Percentiles rank a stretch among this genome's conserved stretches.
phyloP scores from a whole-genome alignment of 805 yeast species.

The Kurtzmaniella fragi region DNA sequence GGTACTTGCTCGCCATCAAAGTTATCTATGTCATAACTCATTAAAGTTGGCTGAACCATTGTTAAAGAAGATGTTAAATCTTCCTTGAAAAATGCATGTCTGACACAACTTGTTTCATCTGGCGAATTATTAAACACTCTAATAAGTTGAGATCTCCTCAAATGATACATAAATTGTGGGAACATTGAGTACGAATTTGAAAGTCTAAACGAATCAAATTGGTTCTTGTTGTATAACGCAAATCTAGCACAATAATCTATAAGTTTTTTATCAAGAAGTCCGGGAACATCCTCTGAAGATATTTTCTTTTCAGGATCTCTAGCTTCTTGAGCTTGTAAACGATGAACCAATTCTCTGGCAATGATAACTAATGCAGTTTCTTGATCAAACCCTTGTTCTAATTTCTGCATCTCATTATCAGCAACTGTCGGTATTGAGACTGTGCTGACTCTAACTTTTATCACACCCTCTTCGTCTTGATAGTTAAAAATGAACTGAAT shows the following conservation, averaged over 20 bases:
- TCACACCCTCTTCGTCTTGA: constrained; percentile 46
- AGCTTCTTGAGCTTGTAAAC: constrained; percentile 21
- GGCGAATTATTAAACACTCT: constrained; percentile 68
- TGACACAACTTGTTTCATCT: constrained; percentile 62
- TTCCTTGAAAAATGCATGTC: constrained; percentile 59
- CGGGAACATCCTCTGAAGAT: constrained; percentile 33
- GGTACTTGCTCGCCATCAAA: constrained; percentile 53
- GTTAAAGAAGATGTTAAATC: constrained; percentile 55
- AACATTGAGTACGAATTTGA: constrained; percentile 46
- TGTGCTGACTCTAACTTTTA: constrained; percentile 59
- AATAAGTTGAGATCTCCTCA: constrained; percentile 61
- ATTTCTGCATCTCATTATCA: constrained; percentile 32
- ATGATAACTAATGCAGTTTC: constrained; percentile 62
- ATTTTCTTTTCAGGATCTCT: constrained; percentile 8
- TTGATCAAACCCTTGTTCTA: constrained; percentile 56
- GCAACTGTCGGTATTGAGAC: constrained; percentile 40
- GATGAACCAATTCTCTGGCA: constrained; percentile 49
- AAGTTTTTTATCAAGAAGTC: constrained; percentile 34
- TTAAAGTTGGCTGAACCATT: constrained; percentile 68
- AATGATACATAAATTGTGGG: constrained; percentile 65
- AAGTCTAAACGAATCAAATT: constrained; percentile 45
- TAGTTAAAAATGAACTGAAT: constrained; percentile 57
- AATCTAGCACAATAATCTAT: constrained; percentile 32
- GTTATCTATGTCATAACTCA: constrained; percentile 47
- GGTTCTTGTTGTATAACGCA: constrained; percentile 42